Evolutionary conservation across 805 yeast species (phyloP), one percentile per base, ranked within the genome.

Genomic region (Saccharomycopsis vini): DNA sequence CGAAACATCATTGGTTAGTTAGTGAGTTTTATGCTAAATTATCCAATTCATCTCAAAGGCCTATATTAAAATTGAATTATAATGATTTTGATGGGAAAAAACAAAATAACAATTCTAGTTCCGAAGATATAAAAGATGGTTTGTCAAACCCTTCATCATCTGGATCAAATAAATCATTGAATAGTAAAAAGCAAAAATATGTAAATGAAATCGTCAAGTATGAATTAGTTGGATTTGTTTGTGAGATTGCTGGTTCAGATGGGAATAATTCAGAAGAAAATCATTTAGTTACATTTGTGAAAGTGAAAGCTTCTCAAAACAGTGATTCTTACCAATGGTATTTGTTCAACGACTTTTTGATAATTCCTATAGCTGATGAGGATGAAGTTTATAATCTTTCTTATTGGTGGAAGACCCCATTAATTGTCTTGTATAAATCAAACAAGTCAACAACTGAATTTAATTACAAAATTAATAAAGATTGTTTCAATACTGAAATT

Each of bases 281-380:
- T 54, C 80, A 78, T 52, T 58, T 81, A 41, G 81, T 84, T 0
- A 72, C 88, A 0, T 73, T 72, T 52, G 69, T 73, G 2, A 70
- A 71, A 49, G 62, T 76, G 3, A 64, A 61, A 13, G 69, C 69
- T 38, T 50, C 52, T 4, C 30, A 52, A 7, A 50, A 54, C 7
- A 55, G 9, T 16, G 36, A 37, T 10, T 59, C 51, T 32, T 40
- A 42, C 57, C 53, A 50, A 15, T 92, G 98, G 98, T 77, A 71
- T 55, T 60, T 92, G 56, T 87, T 92, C 60, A 92, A 92, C 57
- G 97, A 92, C 60, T 92, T 90, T 61, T 64, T 92, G 51, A 97
- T 89, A 13, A 73, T 77, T 53, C 79, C 77, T 20, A 69, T 92
- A 1, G 70, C 80, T 1, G 85, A 81, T 52, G 72, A 71, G 12